Conservation (phyloP, 192 early-diverging fungal genomes). For the Backusella liffmaniae region DNA sequence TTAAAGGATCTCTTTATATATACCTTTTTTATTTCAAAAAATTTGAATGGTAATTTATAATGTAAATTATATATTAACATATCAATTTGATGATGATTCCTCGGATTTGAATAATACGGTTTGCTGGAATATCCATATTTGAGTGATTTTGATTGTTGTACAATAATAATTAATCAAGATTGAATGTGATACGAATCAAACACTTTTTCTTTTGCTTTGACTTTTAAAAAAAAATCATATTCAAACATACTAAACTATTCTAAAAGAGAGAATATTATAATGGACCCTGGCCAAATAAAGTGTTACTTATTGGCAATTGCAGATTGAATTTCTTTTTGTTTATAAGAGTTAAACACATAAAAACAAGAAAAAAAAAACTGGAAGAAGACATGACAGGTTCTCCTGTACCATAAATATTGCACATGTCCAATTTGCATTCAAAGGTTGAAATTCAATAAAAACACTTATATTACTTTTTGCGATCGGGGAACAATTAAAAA, state of each 20-base stretch:
- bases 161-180: not conserved
- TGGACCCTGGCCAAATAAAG: not conserved
- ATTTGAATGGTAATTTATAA: constrained; percentile 1
- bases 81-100: not conserved
- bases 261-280: not conserved
- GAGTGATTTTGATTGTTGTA: not conserved
- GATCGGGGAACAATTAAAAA: too few relatives aligned
- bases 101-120: not conserved
- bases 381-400: not conserved
- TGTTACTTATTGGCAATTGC: not conserved
- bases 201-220: not conserved
- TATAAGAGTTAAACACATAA: not conserved
- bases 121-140: not conserved
- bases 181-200: not conserved
- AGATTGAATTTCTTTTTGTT: not conserved
- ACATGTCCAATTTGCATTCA: too few relatives aligned
- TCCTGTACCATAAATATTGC: not conserved
- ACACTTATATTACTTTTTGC: too few relatives aligned
- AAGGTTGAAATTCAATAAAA: too few relatives aligned
- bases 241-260: not conserved
- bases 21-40: not conserved
- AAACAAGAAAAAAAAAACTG: not conserved
- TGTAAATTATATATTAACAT: not conserved
- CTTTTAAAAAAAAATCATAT: not conserved
- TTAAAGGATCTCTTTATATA: not conserved